Evolutionary conservation across 2,329 filamentous ascomycete genomes (phyloP).

Genomic region (Fusarium sp.): DNA sequence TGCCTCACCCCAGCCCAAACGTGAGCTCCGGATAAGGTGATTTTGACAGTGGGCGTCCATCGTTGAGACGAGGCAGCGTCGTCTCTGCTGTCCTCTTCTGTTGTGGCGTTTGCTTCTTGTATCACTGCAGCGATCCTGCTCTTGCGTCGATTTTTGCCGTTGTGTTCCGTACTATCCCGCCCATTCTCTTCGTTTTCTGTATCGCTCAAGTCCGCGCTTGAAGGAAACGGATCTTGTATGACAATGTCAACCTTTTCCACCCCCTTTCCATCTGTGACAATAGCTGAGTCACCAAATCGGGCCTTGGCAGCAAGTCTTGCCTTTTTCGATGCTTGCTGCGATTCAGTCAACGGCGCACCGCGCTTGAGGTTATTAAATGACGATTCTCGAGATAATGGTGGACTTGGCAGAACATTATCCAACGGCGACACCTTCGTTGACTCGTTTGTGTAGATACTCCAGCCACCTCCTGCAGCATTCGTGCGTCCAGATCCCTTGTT

Average conservation of each 20-base stretch:
- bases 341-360: slow-evolving; percentile 38
- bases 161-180: slow-evolving; percentile 19
- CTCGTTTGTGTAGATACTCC: slow-evolving; percentile 81
- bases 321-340: slow-evolving; percentile 64
- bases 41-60: slow-evolving; percentile 60
- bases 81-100: slow-evolving; percentile 43
- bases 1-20: slow-evolving; percentile 84
- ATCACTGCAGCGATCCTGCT: slow-evolving; percentile 55
- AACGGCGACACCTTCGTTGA: slow-evolving; percentile 66
- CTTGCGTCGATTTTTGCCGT: slow-evolving; percentile 40
- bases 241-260: slow-evolving; percentile 72
- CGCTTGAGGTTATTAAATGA: slow-evolving; percentile 49
- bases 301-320: slow-evolving; percentile 72
- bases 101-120: slow-evolving; percentile 46
- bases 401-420: slow-evolving; percentile 62
- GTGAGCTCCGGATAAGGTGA: slow-evolving; percentile 81
- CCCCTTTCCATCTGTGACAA: slow-evolving; percentile 68
- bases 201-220: slow-evolving; percentile 34
- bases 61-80: slow-evolving; percentile 42
- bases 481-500: slow-evolving; percentile 76
- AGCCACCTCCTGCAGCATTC: slow-evolving; percentile 81
- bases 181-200: slow-evolving; percentile 43
- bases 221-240: slow-evolving; percentile 69
- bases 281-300: slow-evolving; percentile 75
- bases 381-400: slow-evolving; percentile 56